A percentile compares a stretch with the other conserved stretches of the same genome.
phyloP scores from a whole-genome alignment of 2,329 filamentous ascomycete species.

The Colletotrichum falcatum region DNA sequence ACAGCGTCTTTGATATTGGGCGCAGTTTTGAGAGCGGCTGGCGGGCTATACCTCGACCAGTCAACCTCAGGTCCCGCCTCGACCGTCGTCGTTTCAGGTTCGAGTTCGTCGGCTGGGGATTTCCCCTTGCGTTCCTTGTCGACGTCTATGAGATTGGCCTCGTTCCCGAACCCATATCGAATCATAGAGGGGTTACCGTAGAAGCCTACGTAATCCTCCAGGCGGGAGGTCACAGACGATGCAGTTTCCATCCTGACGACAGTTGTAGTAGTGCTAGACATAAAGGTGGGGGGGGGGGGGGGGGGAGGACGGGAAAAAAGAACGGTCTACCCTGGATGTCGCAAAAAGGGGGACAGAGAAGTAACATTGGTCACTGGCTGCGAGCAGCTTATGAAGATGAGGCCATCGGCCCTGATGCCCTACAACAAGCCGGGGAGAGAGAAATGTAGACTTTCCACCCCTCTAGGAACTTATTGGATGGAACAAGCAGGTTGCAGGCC shows the following conservation, averaged over 20 bases:
- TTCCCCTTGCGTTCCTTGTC: conserved; percentile 42
- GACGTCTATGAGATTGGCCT: not conserved
- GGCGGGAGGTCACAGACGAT: not conserved
- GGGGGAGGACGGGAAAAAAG: too few relatives aligned
- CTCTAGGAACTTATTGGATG: conserved; percentile 1
- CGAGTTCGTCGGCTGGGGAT: conserved; percentile 14
- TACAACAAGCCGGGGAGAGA: not conserved
- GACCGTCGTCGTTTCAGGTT: conserved; percentile 43
- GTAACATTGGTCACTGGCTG: not conserved
- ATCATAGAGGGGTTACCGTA: conserved; percentile 47
- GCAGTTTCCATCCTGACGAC: conserved; percentile 13
- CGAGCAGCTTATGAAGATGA: conserved; percentile 1
- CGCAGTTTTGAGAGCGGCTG: conserved; percentile 54
- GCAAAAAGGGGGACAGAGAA: not conserved
- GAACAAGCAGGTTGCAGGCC: not conserved
- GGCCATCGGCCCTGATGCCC: not conserved
- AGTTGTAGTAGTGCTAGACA: not conserved
- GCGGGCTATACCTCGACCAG: conserved; percentile 62
- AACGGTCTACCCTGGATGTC: not conserved
- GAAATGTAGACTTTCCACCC: conserved; percentile 13
- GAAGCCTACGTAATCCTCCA: conserved; percentile 48
- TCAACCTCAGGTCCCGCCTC: conserved; percentile 49
- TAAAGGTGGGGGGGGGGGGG: not conserved
- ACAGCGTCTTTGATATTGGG: conserved; percentile 55
- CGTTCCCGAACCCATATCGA: conserved; percentile 41